Conservation (phyloP, 371 early-diverging fungal species). For the Mucor plumbeus region DNA sequence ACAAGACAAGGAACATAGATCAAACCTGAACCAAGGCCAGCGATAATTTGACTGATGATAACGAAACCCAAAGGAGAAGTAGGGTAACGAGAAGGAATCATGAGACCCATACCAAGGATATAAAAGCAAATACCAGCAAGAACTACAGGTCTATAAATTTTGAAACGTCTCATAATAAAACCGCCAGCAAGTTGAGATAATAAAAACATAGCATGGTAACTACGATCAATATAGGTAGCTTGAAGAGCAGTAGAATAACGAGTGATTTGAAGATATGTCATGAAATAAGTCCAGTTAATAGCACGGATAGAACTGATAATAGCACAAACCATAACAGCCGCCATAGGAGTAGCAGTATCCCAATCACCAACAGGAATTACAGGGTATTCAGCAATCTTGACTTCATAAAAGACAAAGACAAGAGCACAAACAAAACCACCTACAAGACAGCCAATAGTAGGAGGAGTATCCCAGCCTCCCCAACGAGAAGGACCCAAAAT, state of each 20-base stretch:
- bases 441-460: constrained; percentile 27
- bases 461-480: constrained; percentile 47
- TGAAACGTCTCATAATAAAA: constrained; percentile 43
- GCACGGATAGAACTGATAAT: constrained; percentile 46
- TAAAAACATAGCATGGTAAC: constrained; percentile 42
- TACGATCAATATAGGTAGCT: constrained; percentile 42
- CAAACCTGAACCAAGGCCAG: constrained; percentile 47
- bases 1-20: constrained; percentile 39
- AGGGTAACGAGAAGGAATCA: constrained; percentile 51
- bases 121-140: constrained; percentile 69
- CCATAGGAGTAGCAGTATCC: constrained; percentile 47
- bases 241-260: constrained; percentile 32
- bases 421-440: constrained; percentile 33
- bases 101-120: constrained; percentile 43
- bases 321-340: constrained; percentile 47
- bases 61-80: constrained; percentile 36
- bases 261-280: constrained; percentile 50
- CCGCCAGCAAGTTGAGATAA: constrained; percentile 39
- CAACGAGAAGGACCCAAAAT: constrained; percentile 46
- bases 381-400: constrained; percentile 45
- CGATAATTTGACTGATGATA: constrained; percentile 44
- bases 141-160: constrained; percentile 49
- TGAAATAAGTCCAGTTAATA: constrained; percentile 48
- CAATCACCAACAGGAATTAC: constrained; percentile 54
- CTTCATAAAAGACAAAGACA: constrained; percentile 48